Conservation (phyloP, 2,329 filamentous ascomycete species). For the Fusarium drepaniforme region DNA sequence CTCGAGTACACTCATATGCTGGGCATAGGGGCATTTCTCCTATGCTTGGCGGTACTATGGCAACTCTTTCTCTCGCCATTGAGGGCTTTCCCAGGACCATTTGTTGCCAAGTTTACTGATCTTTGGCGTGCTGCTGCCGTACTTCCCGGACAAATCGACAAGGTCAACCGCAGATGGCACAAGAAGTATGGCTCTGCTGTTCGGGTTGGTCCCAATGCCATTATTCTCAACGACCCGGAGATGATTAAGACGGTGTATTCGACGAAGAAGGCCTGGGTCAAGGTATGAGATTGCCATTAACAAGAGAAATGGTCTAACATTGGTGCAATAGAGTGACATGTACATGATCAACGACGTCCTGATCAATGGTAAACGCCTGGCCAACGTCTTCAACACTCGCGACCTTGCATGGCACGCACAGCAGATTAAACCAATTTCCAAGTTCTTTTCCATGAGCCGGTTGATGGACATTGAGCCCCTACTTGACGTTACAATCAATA, state of each 20-base stretch:
- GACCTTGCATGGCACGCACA: background rate
- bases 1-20: background rate
- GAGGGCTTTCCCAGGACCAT: background rate
- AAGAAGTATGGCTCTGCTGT: background rate
- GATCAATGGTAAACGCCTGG: background rate
- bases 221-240: background rate
- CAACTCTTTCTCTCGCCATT: background rate
- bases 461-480: background rate
- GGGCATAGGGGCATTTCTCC: background rate
- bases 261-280: background rate
- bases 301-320: too few relatives aligned
- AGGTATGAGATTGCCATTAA: too few relatives aligned
- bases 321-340: background rate
- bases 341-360: background rate
- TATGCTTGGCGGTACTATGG: background rate
- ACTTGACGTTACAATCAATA: background rate
- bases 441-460: conserved; percentile 1
- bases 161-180: background rate
- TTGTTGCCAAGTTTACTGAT: background rate
- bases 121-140: background rate
- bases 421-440: background rate
- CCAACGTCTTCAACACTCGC: background rate
- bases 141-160: background rate
- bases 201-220: background rate
- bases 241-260: background rate